A percentile compares a stretch with the other conserved stretches of the same genome.
Conservation (phyloP, 2,329 filamentous ascomycete genomes). For the Epichloe typhina region DNA sequence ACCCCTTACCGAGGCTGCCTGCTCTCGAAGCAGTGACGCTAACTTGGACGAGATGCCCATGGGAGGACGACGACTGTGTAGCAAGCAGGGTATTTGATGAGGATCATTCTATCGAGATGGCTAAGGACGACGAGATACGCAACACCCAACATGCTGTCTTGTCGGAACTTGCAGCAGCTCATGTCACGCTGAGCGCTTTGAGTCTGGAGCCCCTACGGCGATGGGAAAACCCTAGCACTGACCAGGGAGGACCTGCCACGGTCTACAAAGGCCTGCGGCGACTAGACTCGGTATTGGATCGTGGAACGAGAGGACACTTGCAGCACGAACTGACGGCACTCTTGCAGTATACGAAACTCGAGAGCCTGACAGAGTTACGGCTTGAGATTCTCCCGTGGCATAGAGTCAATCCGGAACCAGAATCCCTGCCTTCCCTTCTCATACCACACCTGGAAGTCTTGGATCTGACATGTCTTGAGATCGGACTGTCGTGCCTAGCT, state of each 20-base stretch:
- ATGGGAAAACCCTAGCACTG: background rate
- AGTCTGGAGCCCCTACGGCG: background rate
- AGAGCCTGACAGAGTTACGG: conserved; percentile 3
- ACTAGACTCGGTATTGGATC: background rate
- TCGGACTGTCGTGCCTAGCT: background rate
- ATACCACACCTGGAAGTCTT: background rate
- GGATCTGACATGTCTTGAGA: background rate
- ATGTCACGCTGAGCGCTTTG: conserved; percentile 7
- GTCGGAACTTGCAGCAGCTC: conserved; percentile 6
- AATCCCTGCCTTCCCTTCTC: background rate
- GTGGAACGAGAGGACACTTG: background rate
- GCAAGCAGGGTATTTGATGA: conserved; percentile 5
- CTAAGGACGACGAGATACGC: conserved; percentile 3
- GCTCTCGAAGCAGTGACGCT: conserved; percentile 12
- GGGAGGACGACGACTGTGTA: conserved; percentile 6
- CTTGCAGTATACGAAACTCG: background rate
- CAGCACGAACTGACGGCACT: background rate
- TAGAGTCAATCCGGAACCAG: background rate
- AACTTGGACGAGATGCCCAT: conserved; percentile 14
- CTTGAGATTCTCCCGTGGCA: conserved; percentile 7
- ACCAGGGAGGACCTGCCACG: background rate
- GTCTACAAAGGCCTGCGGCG: background rate
- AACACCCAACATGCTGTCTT: conserved; percentile 12
- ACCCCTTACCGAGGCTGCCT: conserved; percentile 8
- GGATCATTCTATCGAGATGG: conserved; percentile 10